A percentile compares a stretch with the other conserved stretches of the same genome.
Conservation (phyloP, 2,329 filamentous ascomycete genomes). For the Cercospora sojina region DNA sequence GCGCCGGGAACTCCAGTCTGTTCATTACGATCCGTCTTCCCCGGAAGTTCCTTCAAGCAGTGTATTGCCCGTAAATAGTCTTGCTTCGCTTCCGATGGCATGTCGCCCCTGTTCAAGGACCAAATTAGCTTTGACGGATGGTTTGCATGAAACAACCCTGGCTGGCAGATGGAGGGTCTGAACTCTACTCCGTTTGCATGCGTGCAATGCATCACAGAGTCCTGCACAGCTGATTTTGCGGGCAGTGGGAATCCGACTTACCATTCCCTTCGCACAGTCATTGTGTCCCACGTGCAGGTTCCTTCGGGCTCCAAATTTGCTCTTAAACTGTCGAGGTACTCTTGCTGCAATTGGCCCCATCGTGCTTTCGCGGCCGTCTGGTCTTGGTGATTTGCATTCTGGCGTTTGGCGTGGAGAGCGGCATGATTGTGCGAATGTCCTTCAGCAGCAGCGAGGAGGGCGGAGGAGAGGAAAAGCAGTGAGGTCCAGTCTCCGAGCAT, state of each 20-base stretch:
- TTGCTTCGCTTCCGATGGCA: constrained; percentile 17
- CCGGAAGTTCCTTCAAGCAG: constrained; percentile 25
- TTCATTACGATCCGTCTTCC: constrained; percentile 4
- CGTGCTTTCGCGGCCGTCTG: constrained; percentile 8
- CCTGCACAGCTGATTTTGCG: neutral
- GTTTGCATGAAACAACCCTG: neutral
- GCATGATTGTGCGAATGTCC: neutral
- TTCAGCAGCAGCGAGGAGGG: neutral
- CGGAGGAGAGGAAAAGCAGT: constrained; percentile 1
- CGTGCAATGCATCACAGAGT: neutral
- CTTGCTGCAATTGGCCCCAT: constrained; percentile 18
- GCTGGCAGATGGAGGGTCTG: neutral
- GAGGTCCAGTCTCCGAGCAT: constrained; percentile 12
- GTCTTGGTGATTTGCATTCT: constrained; percentile 3
- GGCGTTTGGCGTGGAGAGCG: neutral
- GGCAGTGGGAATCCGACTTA: constrained; percentile 1
- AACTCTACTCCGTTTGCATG: neutral
- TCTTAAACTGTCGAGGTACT: constrained; percentile 14
- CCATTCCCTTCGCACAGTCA: constrained; percentile 24
- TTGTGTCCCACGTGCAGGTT: constrained; percentile 24
- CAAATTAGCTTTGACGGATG: neutral
- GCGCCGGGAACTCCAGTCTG: constrained; percentile 21
- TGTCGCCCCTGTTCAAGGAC: constrained; percentile 22
- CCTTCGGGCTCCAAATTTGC: constrained; percentile 15
- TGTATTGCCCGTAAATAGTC: constrained; percentile 23